A percentile compares a stretch with the other conserved stretches of the same genome.
These are phyloP conservation scores for Colletotrichum zoysiae DNA, from an alignment of 2,329 filamentous ascomycete genomes.

Conservation along the genomic window DNA sequence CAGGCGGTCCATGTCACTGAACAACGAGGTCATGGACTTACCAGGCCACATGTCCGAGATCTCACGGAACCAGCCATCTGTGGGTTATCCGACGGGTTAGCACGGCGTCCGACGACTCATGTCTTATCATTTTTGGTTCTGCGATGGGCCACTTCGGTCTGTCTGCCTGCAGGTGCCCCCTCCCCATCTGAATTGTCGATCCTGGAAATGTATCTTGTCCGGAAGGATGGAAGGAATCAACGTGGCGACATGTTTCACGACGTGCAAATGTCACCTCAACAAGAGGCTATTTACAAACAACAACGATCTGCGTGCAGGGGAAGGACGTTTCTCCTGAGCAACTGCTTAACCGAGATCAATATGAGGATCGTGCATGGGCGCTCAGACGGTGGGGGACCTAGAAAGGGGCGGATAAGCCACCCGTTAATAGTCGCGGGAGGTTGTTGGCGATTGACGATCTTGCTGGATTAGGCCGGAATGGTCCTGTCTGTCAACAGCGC, in stretches of 20 bases:
- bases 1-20: background rate
- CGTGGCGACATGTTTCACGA: background rate
- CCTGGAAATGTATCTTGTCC: conserved; percentile 11
- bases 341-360: conserved; percentile 42
- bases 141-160: conserved; percentile 12
- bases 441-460: conserved; percentile 20
- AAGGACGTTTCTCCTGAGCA: conserved; percentile 27
- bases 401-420: conserved; percentile 34
- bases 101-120: conserved; percentile 7
- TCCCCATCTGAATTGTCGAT: conserved; percentile 13
- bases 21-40: conserved; percentile 48
- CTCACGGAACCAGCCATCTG: conserved; percentile 99
- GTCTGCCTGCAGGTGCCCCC: conserved; percentile 1
- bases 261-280: conserved; percentile 17
- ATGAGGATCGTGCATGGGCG: conserved; percentile 26
- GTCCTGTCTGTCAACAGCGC: conserved; percentile 7
- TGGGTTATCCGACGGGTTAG: conserved; percentile 15
- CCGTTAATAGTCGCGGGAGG: conserved; percentile 37
- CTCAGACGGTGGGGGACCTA: conserved; percentile 37
- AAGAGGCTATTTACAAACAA: conserved; percentile 14
- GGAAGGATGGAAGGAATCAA: background rate
- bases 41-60: conserved; percentile 98
- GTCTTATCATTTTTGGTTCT: conserved; percentile 18
- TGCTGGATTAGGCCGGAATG: conserved; percentile 5
- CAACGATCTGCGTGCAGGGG: conserved; percentile 26